Evolutionary conservation across 371 early-diverging fungal genomes (phyloP).

Genomic region (Capniomyces stellatus): DNA sequence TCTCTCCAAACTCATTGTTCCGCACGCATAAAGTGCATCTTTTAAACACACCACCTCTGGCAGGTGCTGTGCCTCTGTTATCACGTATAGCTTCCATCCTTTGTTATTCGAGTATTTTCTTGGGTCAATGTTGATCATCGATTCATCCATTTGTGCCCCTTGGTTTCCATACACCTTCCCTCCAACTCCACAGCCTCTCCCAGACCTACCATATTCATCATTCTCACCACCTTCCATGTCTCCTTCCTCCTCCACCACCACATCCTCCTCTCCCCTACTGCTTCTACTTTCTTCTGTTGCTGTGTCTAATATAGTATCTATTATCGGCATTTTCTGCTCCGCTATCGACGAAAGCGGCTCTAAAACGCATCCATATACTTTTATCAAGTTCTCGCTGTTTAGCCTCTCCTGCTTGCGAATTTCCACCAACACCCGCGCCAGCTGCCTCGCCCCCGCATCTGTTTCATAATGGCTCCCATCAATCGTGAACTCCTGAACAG

Average conservation of each 20-base stretch:
- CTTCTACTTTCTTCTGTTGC: background rate
- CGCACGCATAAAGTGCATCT: conserved; percentile 18
- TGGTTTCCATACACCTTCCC: background rate
- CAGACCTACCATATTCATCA: background rate
- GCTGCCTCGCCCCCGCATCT: conserved; percentile 13
- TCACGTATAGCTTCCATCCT: conserved; percentile 13
- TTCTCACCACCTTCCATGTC: background rate
- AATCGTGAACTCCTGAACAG: conserved; percentile 15
- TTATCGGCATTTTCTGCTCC: background rate
- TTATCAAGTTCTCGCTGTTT: conserved; percentile 7
- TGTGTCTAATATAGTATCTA: background rate
- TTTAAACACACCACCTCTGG: conserved; percentile 16
- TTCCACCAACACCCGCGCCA: conserved; percentile 12
- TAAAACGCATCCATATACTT: conserved; percentile 12
- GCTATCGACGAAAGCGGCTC: conserved; percentile 1
- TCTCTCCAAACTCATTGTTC: conserved; percentile 12
- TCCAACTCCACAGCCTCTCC: background rate
- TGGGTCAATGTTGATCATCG: background rate
- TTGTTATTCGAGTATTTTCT: conserved; percentile 6
- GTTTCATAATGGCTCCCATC: conserved; percentile 14
- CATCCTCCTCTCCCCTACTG: no score
- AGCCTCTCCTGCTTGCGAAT: conserved; percentile 8
- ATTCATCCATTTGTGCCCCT: background rate
- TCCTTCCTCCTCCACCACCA: background rate
- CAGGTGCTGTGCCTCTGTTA: conserved; percentile 14